phyloP scores from a whole-genome alignment of 441 rosid genomes.

The Erodium trifolium region DNA sequence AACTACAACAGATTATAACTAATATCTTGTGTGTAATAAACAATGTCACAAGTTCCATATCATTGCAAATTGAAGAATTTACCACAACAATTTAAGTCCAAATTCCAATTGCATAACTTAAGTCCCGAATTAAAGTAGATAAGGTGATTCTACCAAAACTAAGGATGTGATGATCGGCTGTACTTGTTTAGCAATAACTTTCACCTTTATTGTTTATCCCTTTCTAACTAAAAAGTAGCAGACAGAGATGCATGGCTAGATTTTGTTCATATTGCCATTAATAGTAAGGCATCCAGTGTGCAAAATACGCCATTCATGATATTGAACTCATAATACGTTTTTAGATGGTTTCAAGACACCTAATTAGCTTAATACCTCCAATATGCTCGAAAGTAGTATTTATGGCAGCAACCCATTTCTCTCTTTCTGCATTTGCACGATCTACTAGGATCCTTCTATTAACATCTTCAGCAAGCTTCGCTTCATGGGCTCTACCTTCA shows the following conservation, averaged over 20 bases:
- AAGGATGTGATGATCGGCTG: not conserved
- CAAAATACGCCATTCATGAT: not conserved
- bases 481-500: conserved; percentile 17
- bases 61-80: too few species aligned
- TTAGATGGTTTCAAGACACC: not conserved
- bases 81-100: too few species aligned
- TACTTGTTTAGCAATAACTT: not conserved
- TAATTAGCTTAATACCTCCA: conserved; percentile 6
- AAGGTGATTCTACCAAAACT: not conserved
- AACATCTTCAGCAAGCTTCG: conserved; percentile 22
- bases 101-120: too few species aligned
- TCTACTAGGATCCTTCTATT: conserved; percentile 10
- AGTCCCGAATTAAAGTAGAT: not conserved
- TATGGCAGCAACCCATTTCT: conserved; percentile 16
- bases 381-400: conserved; percentile 14
- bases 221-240: not conserved
- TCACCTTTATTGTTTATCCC: not conserved
- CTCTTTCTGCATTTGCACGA: conserved; percentile 15
- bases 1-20: not conserved
- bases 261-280: not conserved
- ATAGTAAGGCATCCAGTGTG: not conserved
- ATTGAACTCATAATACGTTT: not conserved
- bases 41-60: too few species aligned
- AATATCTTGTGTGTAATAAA: too few species aligned
- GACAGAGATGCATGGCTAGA: not conserved